Evolutionary conservation across 768 basidiomycete genomes (phyloP).

Genomic region (Boletus pseudopeckii): DNA sequence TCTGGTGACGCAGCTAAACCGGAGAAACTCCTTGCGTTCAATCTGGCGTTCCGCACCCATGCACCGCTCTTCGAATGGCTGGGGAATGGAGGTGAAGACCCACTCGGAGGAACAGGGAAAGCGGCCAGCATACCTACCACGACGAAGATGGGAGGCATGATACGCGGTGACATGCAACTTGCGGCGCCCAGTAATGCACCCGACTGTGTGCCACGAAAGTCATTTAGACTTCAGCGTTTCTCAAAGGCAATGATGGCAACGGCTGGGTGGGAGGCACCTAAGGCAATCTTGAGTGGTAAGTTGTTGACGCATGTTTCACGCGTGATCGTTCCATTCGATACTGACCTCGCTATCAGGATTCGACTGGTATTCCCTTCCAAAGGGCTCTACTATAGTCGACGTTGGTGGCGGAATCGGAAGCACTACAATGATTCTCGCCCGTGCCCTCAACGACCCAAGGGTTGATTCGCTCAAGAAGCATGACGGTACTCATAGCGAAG

Average conservation of each 20-base stretch:
- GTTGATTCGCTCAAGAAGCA: conserved; percentile 1
- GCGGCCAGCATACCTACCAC: conserved; percentile 9
- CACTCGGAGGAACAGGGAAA: conserved; percentile 21
- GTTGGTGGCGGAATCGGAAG: conserved; percentile 70
- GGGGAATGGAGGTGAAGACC: conserved; percentile 49
- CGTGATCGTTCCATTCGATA: not conserved
- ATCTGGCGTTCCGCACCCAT: conserved; percentile 58
- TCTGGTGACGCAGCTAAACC: not conserved
- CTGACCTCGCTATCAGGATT: conserved; percentile 41
- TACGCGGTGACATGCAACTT: not conserved
- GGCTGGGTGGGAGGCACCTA: conserved; percentile 65
- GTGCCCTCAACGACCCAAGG: conserved; percentile 29
- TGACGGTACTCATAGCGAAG: not conserved
- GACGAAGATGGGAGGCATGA: not conserved
- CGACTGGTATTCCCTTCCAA: conserved; percentile 51
- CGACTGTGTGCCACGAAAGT: conserved; percentile 27
- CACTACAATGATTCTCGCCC: conserved; percentile 42
- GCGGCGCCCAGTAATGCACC: not conserved
- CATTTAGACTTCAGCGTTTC: conserved; percentile 61
- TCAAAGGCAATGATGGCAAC: conserved; percentile 76
- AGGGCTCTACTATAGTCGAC: conserved; percentile 55
- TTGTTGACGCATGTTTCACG: not conserved
- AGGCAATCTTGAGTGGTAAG: conserved; percentile 53
- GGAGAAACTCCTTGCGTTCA: conserved; percentile 52
- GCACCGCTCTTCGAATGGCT: conserved; percentile 71